Evolutionary conservation across 2,329 filamentous ascomycete genomes (phyloP).

Genomic region (Pseudogymnoascus sp.): DNA sequence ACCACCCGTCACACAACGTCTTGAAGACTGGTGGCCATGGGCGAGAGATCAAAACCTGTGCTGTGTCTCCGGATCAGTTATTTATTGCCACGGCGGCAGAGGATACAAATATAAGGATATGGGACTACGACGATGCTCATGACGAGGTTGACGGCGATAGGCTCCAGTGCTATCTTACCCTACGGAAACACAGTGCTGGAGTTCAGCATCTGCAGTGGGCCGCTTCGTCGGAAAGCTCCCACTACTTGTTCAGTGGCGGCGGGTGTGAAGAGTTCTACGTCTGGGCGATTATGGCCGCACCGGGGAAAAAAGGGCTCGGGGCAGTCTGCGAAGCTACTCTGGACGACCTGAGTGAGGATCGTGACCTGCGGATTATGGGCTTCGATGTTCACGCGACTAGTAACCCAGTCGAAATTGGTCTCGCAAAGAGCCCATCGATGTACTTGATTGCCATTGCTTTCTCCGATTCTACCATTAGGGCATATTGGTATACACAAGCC

Average conservation of each 20-base stretch:
- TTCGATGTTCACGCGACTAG: slow-evolving; percentile 51
- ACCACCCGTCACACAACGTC: slow-evolving; percentile 34
- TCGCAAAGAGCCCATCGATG: slow-evolving; percentile 11
- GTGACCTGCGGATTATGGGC: slow-evolving; percentile 71
- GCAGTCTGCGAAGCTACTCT: slow-evolving; percentile 50
- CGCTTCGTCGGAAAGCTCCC: slow-evolving; percentile 35
- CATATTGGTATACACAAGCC: slow-evolving; percentile 39
- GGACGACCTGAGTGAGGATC: slow-evolving; percentile 41
- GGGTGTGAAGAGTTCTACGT: slow-evolving; percentile 85
- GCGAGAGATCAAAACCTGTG: slow-evolving; percentile 67
- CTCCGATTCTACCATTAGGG: slow-evolving; percentile 74
- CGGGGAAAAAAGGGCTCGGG: slow-evolving; percentile 41
- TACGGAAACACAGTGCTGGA: slow-evolving; percentile 75
- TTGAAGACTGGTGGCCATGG: slow-evolving; percentile 72
- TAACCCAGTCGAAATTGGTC: background rate
- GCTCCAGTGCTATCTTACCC: slow-evolving; percentile 47
- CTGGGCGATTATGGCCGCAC: slow-evolving; percentile 57
- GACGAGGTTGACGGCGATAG: slow-evolving; percentile 13
- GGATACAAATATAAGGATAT: slow-evolving; percentile 70
- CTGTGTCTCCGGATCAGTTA: slow-evolving; percentile 34
- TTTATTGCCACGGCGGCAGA: slow-evolving; percentile 62
- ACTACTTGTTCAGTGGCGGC: slow-evolving; percentile 73
- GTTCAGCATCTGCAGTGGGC: slow-evolving; percentile 68
- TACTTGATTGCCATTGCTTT: slow-evolving; percentile 65
- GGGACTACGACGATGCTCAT: slow-evolving; percentile 39